Evolutionary conservation across 2,329 filamentous ascomycete genomes (phyloP).

Genomic region (Trichophyton verrucosum): DNA sequence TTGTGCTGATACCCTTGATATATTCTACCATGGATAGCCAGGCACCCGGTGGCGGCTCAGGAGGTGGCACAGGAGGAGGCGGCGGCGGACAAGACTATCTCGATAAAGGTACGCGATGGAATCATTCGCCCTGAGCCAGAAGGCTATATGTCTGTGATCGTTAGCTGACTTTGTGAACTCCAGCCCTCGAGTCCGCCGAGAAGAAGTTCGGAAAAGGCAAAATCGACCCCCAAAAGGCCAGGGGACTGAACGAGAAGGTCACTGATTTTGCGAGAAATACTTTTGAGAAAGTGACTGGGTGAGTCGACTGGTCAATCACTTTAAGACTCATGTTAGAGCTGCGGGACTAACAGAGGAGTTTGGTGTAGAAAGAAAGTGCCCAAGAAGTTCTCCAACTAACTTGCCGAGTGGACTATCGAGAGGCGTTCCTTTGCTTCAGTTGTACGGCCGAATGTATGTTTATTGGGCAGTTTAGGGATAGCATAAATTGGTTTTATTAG

Average conservation of each 20-base stretch:
- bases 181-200: not conserved
- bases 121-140: not conserved
- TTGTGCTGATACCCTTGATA: not conserved
- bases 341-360: not conserved
- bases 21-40: not conserved
- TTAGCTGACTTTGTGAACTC: not conserved
- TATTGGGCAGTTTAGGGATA: no score
- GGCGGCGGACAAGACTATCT: not conserved
- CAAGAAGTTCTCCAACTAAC: not conserved
- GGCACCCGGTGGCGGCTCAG: not conserved
- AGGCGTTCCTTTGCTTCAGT: no score
- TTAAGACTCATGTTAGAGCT: not conserved
- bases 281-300: constrained; percentile 1
- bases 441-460: no score
- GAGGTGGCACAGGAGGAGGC: not conserved
- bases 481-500: no score
- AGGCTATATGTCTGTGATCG: not conserved
- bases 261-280: not conserved
- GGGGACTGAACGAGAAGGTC: constrained; percentile 1
- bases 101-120: not conserved
- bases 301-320: not conserved
- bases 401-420: no score
- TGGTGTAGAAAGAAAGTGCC: not conserved
- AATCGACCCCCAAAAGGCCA: not conserved
- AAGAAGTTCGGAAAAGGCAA: constrained; percentile 3